Evolutionary conservation across 257 asterid species (phyloP).

Genomic region (Sherardia arvensis): DNA sequence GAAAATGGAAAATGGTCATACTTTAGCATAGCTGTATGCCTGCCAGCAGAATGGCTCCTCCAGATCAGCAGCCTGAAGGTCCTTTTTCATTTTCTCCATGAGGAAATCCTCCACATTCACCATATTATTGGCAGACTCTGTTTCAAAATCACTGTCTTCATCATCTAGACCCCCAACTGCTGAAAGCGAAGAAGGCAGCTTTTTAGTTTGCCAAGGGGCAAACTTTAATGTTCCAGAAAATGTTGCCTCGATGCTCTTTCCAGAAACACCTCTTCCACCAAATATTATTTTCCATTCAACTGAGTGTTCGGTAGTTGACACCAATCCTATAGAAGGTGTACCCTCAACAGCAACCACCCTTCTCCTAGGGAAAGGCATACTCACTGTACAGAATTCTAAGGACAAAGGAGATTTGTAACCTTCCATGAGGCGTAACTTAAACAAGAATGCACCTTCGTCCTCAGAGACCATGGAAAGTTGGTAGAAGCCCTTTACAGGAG

Average conservation of each 20-base stretch:
- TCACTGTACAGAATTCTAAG: conserved; percentile 78
- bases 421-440: conserved; percentile 82
- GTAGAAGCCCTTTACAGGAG: conserved; percentile 92
- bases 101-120: conserved; percentile 77
- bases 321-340: conserved; percentile 87
- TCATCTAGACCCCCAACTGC: conserved; percentile 33
- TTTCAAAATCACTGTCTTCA: conserved; percentile 79
- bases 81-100: conserved; percentile 75
- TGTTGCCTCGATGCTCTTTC: conserved; percentile 82
- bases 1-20: conserved; percentile 25
- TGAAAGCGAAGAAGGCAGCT: conserved; percentile 32
- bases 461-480: conserved; percentile 98
- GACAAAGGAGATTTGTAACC: conserved; percentile 71
- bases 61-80: conserved; percentile 82
- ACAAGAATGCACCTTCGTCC: conserved; percentile 95
- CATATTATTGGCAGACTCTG: conserved; percentile 48
- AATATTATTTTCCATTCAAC: conserved; percentile 81
- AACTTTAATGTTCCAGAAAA: conserved; percentile 91
- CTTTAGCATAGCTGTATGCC: conserved; percentile 87
- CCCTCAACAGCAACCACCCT: conserved; percentile 80
- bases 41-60: conserved; percentile 97
- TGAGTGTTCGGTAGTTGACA: conserved; percentile 57
- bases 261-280: conserved; percentile 67
- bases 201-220: conserved; percentile 78
- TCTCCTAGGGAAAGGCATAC: conserved; percentile 89